Conservation (phyloP, 2,329 filamentous ascomycete species). For the Claviceps sp. region DNA sequence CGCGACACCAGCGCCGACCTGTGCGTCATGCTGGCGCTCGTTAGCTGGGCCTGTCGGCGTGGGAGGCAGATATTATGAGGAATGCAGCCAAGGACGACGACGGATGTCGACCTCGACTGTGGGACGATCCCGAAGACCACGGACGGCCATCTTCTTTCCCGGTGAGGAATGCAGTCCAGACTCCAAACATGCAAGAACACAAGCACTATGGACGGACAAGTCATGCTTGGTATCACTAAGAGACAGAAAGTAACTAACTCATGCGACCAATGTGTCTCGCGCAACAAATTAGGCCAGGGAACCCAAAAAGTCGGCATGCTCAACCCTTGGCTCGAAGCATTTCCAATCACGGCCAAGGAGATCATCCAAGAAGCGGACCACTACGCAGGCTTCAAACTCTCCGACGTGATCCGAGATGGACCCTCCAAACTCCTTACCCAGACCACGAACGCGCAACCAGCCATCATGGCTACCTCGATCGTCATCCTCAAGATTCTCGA, state of each 20-base stretch:
- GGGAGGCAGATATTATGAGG: slow-evolving; percentile 8
- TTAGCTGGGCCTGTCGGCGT: not conserved
- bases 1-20: not conserved
- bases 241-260: not conserved
- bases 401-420: slow-evolving; percentile 64
- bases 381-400: slow-evolving; percentile 60
- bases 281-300: slow-evolving; percentile 52
- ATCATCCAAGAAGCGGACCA: slow-evolving; percentile 78
- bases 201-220: not conserved
- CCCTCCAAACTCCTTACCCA: slow-evolving; percentile 64
- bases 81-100: not conserved
- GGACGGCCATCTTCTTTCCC: slow-evolving; percentile 48
- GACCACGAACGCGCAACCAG: slow-evolving; percentile 82
- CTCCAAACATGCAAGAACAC: not conserved
- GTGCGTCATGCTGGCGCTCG: not conserved
- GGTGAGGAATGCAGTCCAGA: slow-evolving; percentile 21
- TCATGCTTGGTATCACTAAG: not conserved
- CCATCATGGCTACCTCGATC: slow-evolving; percentile 90
- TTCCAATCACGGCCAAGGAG: slow-evolving; percentile 62
- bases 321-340: slow-evolving; percentile 72
- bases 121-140: slow-evolving; percentile 23
- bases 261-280: not conserved
- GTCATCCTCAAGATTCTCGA: slow-evolving; percentile 81
- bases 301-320: slow-evolving; percentile 85
- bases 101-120: slow-evolving; percentile 13